A percentile compares a stretch with the other conserved stretches of the same genome.
phyloP scores from a whole-genome alignment of 2,329 filamentous ascomycete genomes.

The Tolypocladium sp. region DNA sequence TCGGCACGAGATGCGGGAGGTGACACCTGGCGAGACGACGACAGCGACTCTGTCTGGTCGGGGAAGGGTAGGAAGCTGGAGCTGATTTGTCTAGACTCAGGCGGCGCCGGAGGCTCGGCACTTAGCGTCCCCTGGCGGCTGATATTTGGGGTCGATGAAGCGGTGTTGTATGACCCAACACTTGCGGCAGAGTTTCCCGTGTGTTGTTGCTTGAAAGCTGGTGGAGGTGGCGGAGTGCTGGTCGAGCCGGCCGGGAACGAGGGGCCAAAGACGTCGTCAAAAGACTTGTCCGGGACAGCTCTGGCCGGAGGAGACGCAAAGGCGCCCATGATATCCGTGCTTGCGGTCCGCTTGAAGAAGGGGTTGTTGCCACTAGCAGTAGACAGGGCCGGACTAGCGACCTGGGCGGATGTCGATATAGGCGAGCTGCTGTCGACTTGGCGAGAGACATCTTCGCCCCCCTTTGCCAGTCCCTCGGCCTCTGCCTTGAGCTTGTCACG shows the following conservation, averaged over 20 bases:
- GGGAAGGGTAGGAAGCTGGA: slow-evolving; percentile 67
- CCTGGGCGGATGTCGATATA: slow-evolving; percentile 34
- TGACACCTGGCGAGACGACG: slow-evolving; percentile 70
- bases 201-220: slow-evolving; percentile 40
- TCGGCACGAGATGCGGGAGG: slow-evolving; percentile 52
- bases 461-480: slow-evolving; percentile 58
- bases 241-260: slow-evolving; percentile 41
- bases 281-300: slow-evolving; percentile 55
- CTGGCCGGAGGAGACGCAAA: slow-evolving; percentile 39
- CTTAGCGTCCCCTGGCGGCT: slow-evolving; percentile 50
- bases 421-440: slow-evolving; percentile 44
- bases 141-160: slow-evolving; percentile 54
- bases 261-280: slow-evolving; percentile 81
- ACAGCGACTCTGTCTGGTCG: slow-evolving; percentile 56
- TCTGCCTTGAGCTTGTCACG: slow-evolving; percentile 80
- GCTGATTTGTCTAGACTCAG: slow-evolving; percentile 68
- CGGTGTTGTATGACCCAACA: slow-evolving; percentile 40
- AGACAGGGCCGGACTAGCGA: slow-evolving; percentile 62
- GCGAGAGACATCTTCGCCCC: slow-evolving; percentile 47
- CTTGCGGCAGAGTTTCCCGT: slow-evolving; percentile 48
- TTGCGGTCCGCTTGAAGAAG: slow-evolving; percentile 71
- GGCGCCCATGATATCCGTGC: slow-evolving; percentile 48
- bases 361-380: slow-evolving; percentile 78
- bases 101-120: slow-evolving; percentile 50
- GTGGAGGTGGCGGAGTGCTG: slow-evolving; percentile 30